Percentiles rank a stretch among this genome's conserved stretches.
phyloP scores from a whole-genome alignment of 192 early-diverging fungal genomes.

The Coemansia sp. region DNA sequence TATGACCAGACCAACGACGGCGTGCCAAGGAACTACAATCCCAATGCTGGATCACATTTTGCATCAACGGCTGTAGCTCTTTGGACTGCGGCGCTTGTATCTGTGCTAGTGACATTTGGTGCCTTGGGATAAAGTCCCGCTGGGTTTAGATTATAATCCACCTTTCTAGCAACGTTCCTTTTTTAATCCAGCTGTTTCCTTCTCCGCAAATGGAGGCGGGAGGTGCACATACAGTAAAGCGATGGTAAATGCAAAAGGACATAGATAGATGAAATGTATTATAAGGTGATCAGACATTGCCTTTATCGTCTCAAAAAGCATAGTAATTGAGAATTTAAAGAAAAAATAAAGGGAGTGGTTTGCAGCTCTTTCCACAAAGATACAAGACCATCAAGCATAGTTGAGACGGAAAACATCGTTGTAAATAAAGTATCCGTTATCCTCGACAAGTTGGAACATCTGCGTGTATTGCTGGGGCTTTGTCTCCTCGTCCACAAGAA shows the following conservation, averaged over 20 bases:
- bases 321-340: not conserved
- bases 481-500: slow-evolving; percentile 81
- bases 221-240: too few species aligned
- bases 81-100: slow-evolving; percentile 9
- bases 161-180: too few species aligned
- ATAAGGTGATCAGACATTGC: too few species aligned
- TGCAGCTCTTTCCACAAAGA: too few species aligned
- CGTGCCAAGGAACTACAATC: slow-evolving; percentile 53
- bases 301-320: not conserved
- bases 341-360: not conserved
- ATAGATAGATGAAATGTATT: too few species aligned
- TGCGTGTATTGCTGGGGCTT: slow-evolving; percentile 83
- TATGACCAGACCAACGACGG: slow-evolving; percentile 54
- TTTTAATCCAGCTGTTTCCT: too few species aligned
- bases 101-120: slow-evolving; percentile 1
- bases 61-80: slow-evolving; percentile 8
- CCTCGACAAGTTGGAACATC: slow-evolving; percentile 82
- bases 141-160: not conserved
- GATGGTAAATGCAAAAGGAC: too few species aligned
- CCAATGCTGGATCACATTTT: slow-evolving; percentile 38
- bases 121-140: not conserved
- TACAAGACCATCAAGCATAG: slow-evolving; percentile 55
- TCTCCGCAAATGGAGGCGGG: too few species aligned
- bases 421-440: slow-evolving; percentile 74
- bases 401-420: slow-evolving; percentile 87